Percentiles rank a stretch among this genome's conserved stretches.
These are phyloP conservation scores for Eragrostis tef DNA, from an alignment of 202 grass and related monocot genomes.

Conservation along the genomic window DNA sequence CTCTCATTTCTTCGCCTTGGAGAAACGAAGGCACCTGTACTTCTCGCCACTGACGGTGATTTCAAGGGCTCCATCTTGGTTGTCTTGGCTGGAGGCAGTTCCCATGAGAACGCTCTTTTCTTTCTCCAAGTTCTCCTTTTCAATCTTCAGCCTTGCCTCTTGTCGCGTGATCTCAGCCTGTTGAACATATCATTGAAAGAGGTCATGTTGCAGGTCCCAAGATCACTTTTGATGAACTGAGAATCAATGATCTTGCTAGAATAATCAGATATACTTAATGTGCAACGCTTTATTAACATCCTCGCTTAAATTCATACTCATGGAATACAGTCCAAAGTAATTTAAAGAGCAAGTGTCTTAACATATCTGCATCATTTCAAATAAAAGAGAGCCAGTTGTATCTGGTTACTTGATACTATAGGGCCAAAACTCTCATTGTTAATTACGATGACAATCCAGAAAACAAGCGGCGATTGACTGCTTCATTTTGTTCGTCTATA, in stretches of 20 bases:
- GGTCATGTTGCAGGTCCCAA: background rate
- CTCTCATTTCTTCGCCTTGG: slow-evolving; percentile 96
- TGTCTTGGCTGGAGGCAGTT: slow-evolving; percentile 89
- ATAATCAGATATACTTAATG: background rate
- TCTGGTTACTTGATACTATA: background rate
- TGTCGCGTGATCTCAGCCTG: slow-evolving; percentile 92
- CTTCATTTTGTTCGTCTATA: background rate
- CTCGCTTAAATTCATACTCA: background rate
- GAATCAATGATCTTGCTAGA: background rate
- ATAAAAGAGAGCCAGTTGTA: background rate
- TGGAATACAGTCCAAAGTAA: slow-evolving; percentile 26
- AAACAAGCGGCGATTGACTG: background rate
- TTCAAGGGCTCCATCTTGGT: slow-evolving; percentile 94
- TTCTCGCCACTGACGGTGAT: slow-evolving; percentile 99
- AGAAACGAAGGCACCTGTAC: slow-evolving; percentile 96
- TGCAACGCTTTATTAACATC: background rate
- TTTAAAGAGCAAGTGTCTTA: background rate
- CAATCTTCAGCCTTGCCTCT: slow-evolving; percentile 93
- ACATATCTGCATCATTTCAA: background rate
- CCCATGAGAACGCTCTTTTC: slow-evolving; percentile 97
- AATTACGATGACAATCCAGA: background rate
- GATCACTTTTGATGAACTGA: background rate
- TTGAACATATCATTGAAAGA: background rate
- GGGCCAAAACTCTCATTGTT: background rate
- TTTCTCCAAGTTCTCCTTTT: slow-evolving; percentile 95